Evolutionary conservation across 2,329 filamentous ascomycete species (phyloP).

Genomic region (Aspergillus novoparasiticus): DNA sequence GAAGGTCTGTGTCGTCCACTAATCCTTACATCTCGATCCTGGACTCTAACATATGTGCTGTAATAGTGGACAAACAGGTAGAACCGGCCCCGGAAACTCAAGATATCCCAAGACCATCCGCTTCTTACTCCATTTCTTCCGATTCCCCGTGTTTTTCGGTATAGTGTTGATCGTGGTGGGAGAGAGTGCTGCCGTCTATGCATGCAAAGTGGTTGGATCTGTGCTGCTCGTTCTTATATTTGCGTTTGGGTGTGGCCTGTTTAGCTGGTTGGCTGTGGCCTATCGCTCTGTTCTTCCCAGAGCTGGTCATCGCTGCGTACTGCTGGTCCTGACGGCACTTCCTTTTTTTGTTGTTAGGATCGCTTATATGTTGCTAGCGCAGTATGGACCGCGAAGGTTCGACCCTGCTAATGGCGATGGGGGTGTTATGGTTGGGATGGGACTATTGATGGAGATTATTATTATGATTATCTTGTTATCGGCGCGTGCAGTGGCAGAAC

Average conservation of each 20-base stretch:
- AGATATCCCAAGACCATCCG: conserved; percentile 24
- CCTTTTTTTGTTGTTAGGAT: conserved; percentile 27
- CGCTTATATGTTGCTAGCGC: conserved; percentile 25
- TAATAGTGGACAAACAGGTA: conserved; percentile 29
- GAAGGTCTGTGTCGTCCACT: conserved; percentile 20
- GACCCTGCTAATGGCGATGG: conserved; percentile 20
- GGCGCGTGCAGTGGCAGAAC: conserved; percentile 26
- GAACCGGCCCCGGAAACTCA: conserved; percentile 29
- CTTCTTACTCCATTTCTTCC: conserved; percentile 28
- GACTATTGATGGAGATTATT: conserved; percentile 30
- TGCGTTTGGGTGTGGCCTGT: conserved; percentile 24
- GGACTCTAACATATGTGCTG: background rate
- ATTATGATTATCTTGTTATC: conserved; percentile 21
- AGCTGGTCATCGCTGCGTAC: conserved; percentile 20
- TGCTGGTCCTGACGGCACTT: conserved; percentile 21
- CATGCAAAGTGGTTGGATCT: conserved; percentile 23
- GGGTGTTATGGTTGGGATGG: conserved; percentile 24
- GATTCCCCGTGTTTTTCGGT: conserved; percentile 27
- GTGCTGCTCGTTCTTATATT: conserved; percentile 26
- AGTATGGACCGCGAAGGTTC: conserved; percentile 23
- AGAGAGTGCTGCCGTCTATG: conserved; percentile 17
- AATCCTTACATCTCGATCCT: background rate
- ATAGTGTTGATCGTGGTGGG: conserved; percentile 28
- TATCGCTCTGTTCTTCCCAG: conserved; percentile 21
- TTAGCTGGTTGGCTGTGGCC: conserved; percentile 23